Conservation (phyloP, 2,329 filamentous ascomycete species). For the Fusarium hainanense region DNA sequence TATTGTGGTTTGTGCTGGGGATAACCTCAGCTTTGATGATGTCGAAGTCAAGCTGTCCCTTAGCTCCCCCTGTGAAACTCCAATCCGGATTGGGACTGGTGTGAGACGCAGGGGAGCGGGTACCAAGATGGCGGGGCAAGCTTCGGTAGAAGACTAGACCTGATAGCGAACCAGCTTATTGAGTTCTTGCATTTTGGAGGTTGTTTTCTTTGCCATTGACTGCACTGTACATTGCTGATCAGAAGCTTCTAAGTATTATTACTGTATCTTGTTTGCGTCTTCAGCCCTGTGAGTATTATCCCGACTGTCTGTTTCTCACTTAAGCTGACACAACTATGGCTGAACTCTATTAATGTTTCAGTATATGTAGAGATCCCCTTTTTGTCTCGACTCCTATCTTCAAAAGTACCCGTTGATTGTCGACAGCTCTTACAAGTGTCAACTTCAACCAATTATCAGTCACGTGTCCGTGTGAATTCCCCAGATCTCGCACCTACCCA, state of each 20-base stretch:
- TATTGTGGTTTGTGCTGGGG: slow-evolving; percentile 29
- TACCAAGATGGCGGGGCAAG: slow-evolving; percentile 40
- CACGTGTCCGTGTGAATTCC: slow-evolving; percentile 46
- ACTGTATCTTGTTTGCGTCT: background rate
- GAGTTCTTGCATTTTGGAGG: slow-evolving; percentile 20
- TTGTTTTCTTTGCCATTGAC: slow-evolving; percentile 15
- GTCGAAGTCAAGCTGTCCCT: slow-evolving; percentile 48
- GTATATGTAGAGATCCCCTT: background rate
- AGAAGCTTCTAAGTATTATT: background rate
- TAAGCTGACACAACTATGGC: background rate
- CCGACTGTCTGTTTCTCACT: background rate
- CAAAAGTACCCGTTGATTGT: background rate
- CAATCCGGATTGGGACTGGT: slow-evolving; percentile 42
- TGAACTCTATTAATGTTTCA: background rate
- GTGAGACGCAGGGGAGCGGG: slow-evolving; percentile 40
- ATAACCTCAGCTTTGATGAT: slow-evolving; percentile 42
- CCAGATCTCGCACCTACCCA: slow-evolving; percentile 24
- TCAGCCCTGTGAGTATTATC: slow-evolving; percentile 6
- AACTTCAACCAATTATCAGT: slow-evolving; percentile 23
- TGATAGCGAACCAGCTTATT: slow-evolving; percentile 32
- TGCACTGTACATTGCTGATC: slow-evolving; percentile 31
- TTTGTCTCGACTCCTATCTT: background rate
- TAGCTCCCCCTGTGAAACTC: slow-evolving; percentile 34
- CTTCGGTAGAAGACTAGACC: slow-evolving; percentile 39
- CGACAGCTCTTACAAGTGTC: slow-evolving; percentile 6